phyloP scores from a whole-genome alignment of 495 filamentous ascomycete species.

The Lasiosphaeria hispida region DNA sequence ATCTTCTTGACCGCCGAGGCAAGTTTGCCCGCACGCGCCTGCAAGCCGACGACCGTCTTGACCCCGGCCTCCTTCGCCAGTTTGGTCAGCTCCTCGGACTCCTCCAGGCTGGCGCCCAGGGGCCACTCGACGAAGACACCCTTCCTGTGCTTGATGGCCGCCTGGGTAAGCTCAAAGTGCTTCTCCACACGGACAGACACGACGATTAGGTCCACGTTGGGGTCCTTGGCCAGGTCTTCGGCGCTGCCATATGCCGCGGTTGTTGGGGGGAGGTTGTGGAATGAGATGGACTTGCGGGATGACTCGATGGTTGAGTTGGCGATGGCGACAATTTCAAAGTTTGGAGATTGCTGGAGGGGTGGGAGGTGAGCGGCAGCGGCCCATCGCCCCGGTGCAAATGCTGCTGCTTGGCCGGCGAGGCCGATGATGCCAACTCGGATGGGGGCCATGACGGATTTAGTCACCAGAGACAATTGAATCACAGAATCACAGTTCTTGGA shows the following conservation, averaged over 20 bases:
- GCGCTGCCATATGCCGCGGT: conserved; percentile 46
- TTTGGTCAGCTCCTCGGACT: conserved; percentile 37
- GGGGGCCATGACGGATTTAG: conserved; percentile 1
- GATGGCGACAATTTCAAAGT: conserved; percentile 50
- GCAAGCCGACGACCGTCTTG: conserved; percentile 33
- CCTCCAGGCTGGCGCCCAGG: conserved; percentile 19
- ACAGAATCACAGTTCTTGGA: no score
- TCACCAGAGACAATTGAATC: no score
- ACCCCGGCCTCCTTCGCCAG: conserved; percentile 32
- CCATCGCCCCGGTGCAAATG: conserved; percentile 35
- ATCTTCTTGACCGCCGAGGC: conserved; percentile 25
- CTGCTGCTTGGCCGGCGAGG: conserved; percentile 25
- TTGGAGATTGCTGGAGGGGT: conserved; percentile 30
- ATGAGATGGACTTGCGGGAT: conserved; percentile 42
- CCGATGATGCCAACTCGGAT: conserved; percentile 38
- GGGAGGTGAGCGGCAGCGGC: conserved; percentile 45
- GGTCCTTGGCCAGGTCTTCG: conserved; percentile 47
- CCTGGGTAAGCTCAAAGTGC: conserved; percentile 46
- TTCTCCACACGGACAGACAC: conserved; percentile 41
- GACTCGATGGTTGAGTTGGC: conserved; percentile 42
- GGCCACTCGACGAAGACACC: conserved; percentile 56
- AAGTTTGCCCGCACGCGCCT: conserved; percentile 21
- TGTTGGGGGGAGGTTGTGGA: conserved; percentile 36
- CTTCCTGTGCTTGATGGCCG: conserved; percentile 47
- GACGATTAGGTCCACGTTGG: conserved; percentile 53